Conservation (phyloP, 495 filamentous ascomycete genomes). For the Penicillium psychrofluorescens region DNA sequence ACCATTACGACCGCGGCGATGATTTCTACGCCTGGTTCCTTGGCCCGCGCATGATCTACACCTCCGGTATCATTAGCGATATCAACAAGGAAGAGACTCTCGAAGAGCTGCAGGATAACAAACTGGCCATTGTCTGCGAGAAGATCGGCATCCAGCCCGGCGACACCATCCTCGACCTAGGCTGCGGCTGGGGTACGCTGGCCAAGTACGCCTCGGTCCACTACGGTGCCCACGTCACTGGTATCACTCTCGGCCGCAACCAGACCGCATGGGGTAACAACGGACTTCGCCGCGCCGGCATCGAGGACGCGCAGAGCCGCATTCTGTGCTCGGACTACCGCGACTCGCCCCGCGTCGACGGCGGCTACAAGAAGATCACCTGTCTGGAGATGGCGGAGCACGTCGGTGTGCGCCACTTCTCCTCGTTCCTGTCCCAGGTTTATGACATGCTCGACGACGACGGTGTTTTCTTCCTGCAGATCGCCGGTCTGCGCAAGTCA, state of each 20-base stretch:
- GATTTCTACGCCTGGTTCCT: constrained; percentile 74
- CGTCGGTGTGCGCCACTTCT: constrained; percentile 60
- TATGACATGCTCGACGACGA: constrained; percentile 66
- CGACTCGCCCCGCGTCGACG: constrained; percentile 52
- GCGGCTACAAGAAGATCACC: constrained; percentile 62
- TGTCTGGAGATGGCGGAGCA: constrained; percentile 77
- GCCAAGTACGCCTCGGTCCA: constrained; percentile 57
- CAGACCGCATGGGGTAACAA: constrained; percentile 69
- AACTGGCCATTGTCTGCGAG: constrained; percentile 63
- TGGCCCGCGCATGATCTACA: constrained; percentile 69
- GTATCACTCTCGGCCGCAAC: constrained; percentile 63
- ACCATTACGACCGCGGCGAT: constrained; percentile 69
- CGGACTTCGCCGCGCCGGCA: constrained; percentile 50
- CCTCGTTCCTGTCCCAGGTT: constrained; percentile 54
- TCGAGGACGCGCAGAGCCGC: constrained; percentile 54
- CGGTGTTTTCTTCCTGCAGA: constrained; percentile 66
- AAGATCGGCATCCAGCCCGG: constrained; percentile 58
- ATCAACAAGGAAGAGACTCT: constrained; percentile 57
- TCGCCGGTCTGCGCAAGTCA: constrained; percentile 59
- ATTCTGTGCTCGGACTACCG: constrained; percentile 66
- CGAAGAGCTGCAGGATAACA: constrained; percentile 66
- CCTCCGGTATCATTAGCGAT: constrained; percentile 62
- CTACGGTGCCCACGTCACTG: constrained; percentile 57
- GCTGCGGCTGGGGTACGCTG: constrained; percentile 67
- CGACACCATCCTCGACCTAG: constrained; percentile 60